Evolutionary conservation across 768 basidiomycete genomes (phyloP).

Genomic region (Pleurotus eryngii): DNA sequence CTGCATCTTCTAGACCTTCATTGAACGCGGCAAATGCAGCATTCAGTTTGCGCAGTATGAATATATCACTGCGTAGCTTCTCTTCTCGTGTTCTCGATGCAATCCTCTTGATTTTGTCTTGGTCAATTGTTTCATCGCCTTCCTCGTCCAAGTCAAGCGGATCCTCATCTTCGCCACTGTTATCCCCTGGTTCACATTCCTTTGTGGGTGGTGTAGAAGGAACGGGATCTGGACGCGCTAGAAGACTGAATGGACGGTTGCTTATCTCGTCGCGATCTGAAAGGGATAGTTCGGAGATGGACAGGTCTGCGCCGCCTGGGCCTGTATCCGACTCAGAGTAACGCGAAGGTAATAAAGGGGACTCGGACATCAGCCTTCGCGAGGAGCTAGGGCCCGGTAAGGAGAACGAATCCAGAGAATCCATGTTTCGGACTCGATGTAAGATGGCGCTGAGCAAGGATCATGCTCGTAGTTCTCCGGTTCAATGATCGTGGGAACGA

Average conservation of each 20-base stretch:
- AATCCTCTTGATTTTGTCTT: constrained; percentile 11
- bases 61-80: constrained; percentile 70
- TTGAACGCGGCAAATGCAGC: constrained; percentile 64
- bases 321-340: constrained; percentile 32
- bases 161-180: constrained; percentile 9
- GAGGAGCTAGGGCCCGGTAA: neutral
- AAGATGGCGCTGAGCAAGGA: no score
- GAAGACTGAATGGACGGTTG: constrained; percentile 25
- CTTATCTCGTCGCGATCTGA: constrained; percentile 25
- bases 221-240: constrained; percentile 16
- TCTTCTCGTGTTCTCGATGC: constrained; percentile 51
- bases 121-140: neutral
- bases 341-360: constrained; percentile 23
- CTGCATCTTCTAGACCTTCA: constrained; percentile 60
- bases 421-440: neutral
- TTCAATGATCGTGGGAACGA: neutral
- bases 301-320: constrained; percentile 48
- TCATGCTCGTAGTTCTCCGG: no score
- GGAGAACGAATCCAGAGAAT: constrained; percentile 2
- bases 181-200: neutral
- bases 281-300: constrained; percentile 54
- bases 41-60: constrained; percentile 72
- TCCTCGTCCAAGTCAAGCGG: neutral
- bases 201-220: constrained; percentile 10
- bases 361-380: constrained; percentile 40